Base-by-base conservation (phyloP, 2,329 filamentous ascomycete species). In the Penicillium psychrosexuale region DNA sequence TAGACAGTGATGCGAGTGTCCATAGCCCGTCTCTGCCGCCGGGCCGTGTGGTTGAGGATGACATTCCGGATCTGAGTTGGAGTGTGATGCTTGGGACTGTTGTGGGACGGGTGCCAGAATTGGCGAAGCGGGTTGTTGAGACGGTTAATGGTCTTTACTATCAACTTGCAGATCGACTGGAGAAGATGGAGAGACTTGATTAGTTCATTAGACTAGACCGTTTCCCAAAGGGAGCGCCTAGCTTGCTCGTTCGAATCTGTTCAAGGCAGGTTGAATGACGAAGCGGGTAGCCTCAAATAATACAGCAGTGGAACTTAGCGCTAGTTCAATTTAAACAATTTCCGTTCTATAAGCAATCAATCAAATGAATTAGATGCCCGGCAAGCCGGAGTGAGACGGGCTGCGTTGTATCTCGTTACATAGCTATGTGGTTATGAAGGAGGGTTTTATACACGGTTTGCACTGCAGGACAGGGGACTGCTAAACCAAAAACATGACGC, bases 11-110 rank as follows among this genome's bases (percentile, higher is more conserved):
- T 17, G 48, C 45, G 11, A 55, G 55, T 39, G 17, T 27, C 9
- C 31, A 38, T 36, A 24, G 51, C 34, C 56, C 54, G 6, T 53
- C 58, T 13, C 49, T 74, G 17, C 67, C 68, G 3, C 64, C 70
- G 15, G 73, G 72, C 5, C 59, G 62, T 46, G 66, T 72, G 8
- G 22, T 74, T n/a, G 50, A 67, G 50, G 73, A 75, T 56, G 59
- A 60, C 1, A 53, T 64, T 19, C 51, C 51, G 30, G 47, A 47
- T 3, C 48, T 64, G 19, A 48, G 60, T 15, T 66, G 59, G 67
- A 61, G 58, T 61, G 63, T 61, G 47, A 52, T 24, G 17, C 37
- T 58, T 42, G 62, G 64, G 47, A 60, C 17, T 8, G 45, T 51
- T 22, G 37, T 70, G 17, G 65, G 67, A 9, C 49, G 55, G 19